phyloP scores from a whole-genome alignment of 169 alveolate genomes.

The Miamiensis avidus region DNA sequence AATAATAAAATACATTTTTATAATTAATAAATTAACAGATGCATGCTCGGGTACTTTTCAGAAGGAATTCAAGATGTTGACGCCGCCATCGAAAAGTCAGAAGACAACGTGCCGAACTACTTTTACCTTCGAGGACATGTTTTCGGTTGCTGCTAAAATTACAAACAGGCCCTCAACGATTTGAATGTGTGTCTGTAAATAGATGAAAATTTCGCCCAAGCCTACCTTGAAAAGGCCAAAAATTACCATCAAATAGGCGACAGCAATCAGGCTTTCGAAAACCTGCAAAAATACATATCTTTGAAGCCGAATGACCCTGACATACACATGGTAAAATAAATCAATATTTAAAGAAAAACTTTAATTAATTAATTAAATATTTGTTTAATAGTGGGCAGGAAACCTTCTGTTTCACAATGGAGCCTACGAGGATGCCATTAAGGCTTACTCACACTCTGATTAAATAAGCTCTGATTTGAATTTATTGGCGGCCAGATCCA shows the following conservation, averaged over 20 bases:
- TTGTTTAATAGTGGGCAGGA: constrained; percentile 31
- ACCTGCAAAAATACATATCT: constrained; percentile 32
- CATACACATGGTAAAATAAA: constrained; percentile 6
- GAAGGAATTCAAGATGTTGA: constrained; percentile 40
- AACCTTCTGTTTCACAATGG: constrained; percentile 37
- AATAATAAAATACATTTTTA: neutral
- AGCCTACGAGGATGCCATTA: constrained; percentile 50
- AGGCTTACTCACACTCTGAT: constrained; percentile 34
- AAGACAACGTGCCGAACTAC: constrained; percentile 45
- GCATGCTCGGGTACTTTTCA: constrained; percentile 18
- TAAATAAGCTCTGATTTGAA: constrained; percentile 17
- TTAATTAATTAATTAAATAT: too few species aligned
- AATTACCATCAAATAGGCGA: constrained; percentile 34
- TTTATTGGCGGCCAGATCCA: constrained; percentile 12
- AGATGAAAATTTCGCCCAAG: constrained; percentile 42
- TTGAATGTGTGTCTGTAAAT: constrained; percentile 17
- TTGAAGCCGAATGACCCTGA: constrained; percentile 36
- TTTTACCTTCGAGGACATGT: constrained; percentile 43
- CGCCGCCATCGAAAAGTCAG: constrained; percentile 35
- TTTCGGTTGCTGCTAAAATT: constrained; percentile 32
- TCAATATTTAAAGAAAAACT: too few species aligned
- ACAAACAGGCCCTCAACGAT: constrained; percentile 37
- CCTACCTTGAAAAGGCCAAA: constrained; percentile 41
- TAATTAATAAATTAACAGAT: neutral
- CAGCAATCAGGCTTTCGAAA: constrained; percentile 29